Percentiles rank a stretch among this genome's conserved stretches.
These are phyloP conservation scores for Rhododendron simsii DNA, from an alignment of 148 eudicot species.

Conservation along the genomic window DNA sequence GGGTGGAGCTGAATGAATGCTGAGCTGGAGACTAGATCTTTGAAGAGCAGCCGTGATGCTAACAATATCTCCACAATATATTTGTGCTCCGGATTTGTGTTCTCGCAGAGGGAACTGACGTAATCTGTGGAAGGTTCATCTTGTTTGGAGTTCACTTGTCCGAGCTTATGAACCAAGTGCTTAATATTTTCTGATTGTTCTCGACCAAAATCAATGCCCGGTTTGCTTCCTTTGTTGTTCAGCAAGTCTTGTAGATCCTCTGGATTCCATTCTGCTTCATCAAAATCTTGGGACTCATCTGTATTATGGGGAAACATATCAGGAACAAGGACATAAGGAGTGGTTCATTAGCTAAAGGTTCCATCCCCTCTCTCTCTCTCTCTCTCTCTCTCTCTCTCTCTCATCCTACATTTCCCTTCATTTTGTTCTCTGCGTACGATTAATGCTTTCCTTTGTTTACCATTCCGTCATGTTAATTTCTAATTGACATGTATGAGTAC, in stretches of 20 bases:
- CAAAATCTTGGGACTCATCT: constrained; percentile 31
- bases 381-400: neutral
- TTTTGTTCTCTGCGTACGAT: neutral
- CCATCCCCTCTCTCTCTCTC: neutral
- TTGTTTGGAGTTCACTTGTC: constrained; percentile 24
- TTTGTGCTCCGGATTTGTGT: constrained; percentile 31
- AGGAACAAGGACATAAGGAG: neutral
- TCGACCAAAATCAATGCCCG: constrained; percentile 12
- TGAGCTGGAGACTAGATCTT: constrained; percentile 26
- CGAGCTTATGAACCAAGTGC: constrained; percentile 31
- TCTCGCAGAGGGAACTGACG: constrained; percentile 17
- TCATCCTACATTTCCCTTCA: neutral
- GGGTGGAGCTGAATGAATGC: constrained; percentile 24
- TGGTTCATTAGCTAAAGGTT: constrained; percentile 3
- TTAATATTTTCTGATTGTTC: constrained; percentile 27
- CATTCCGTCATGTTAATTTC: neutral
- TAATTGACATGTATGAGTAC: neutral
- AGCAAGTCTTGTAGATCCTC: constrained; percentile 21
- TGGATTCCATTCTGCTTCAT: constrained; percentile 34
- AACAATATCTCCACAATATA: constrained; percentile 50
- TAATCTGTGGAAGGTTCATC: constrained; percentile 20
- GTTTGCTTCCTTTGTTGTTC: constrained; percentile 22
- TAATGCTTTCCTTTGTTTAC: neutral
- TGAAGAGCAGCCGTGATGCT: constrained; percentile 48
- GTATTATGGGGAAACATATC: constrained; percentile 24